phyloP scores from a whole-genome alignment of 2,329 filamentous ascomycete species.

The Cryphonectria japonica region DNA sequence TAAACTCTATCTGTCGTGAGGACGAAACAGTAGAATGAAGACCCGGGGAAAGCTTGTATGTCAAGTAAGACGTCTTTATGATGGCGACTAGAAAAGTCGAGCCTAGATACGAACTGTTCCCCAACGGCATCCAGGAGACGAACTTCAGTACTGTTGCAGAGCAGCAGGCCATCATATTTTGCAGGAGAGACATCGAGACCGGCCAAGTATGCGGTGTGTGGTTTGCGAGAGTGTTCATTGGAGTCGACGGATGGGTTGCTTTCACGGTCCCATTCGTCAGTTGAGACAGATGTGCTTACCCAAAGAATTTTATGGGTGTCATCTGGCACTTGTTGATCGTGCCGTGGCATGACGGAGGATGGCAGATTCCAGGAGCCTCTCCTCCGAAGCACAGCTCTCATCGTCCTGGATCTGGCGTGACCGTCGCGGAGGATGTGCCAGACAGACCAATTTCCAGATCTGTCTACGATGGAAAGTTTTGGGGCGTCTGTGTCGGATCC shows the following conservation, averaged over 20 bases:
- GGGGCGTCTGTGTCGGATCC: conserved; percentile 51
- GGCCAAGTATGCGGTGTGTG: conserved; percentile 14
- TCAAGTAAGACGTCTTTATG: conserved; percentile 57
- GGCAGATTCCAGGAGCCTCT: conserved; percentile 13
- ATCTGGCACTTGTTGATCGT: conserved; percentile 35
- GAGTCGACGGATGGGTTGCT: conserved; percentile 20
- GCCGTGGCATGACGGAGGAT: conserved; percentile 37
- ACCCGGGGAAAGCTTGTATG: conserved; percentile 50
- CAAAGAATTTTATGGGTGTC: conserved; percentile 50
- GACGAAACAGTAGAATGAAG: conserved; percentile 57
- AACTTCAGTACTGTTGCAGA: conserved; percentile 23
- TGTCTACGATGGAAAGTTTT: conserved; percentile 69
- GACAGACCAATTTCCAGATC: conserved; percentile 67
- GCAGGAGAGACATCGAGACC: neutral
- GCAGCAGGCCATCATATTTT: conserved; percentile 23
- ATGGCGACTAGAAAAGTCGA: conserved; percentile 35
- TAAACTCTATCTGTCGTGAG: conserved; percentile 59
- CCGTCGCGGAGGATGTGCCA: conserved; percentile 59
- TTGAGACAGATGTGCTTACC: conserved; percentile 24
- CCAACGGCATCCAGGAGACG: conserved; percentile 23
- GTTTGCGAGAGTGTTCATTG: neutral
- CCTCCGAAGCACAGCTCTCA: conserved; percentile 38
- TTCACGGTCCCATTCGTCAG: conserved; percentile 34
- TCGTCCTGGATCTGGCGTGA: conserved; percentile 40
- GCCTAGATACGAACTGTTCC: conserved; percentile 18